Evolutionary conservation across 108 stramenopile genomes (phyloP).

Genomic region (Pseudonitzschia multiseries): DNA sequence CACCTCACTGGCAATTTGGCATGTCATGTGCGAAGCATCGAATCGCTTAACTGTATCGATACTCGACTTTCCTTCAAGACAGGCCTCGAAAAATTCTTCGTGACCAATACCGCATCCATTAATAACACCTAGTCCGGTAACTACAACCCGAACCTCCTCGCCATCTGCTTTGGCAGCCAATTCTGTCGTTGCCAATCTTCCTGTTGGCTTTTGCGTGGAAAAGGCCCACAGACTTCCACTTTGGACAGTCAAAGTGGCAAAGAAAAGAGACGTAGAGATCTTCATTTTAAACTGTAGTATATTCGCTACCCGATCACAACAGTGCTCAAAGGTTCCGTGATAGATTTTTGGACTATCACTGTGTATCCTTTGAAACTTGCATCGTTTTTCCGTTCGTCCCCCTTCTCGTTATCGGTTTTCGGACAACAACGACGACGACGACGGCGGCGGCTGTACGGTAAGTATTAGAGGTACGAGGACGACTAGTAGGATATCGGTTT

Average conservation of each 20-base stretch:
- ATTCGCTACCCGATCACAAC: not conserved
- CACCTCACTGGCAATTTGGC: slow-evolving; percentile 87
- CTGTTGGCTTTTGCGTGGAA: slow-evolving; percentile 1
- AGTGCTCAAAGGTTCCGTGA: not conserved
- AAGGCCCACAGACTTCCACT: not conserved
- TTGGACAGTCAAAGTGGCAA: not conserved
- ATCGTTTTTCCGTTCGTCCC: no score
- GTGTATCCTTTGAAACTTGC: no score
- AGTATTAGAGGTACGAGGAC: no score
- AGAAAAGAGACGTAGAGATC: not conserved
- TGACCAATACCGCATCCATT: slow-evolving; percentile 89
- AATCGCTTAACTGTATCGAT: slow-evolving; percentile 72
- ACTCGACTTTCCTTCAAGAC: slow-evolving; percentile 73
- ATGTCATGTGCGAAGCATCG: slow-evolving; percentile 83
- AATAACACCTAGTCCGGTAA: slow-evolving; percentile 93
- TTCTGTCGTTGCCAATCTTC: not conserved
- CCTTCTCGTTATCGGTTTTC: no score
- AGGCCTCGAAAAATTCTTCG: slow-evolving; percentile 78
- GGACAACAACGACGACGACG: no score
- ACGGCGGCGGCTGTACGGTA: no score
- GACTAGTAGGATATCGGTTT: no score
- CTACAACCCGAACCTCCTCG: slow-evolving; percentile 75
- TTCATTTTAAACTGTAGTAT: slow-evolving; percentile 1
- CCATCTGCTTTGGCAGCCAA: slow-evolving; percentile 18
- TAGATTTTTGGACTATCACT: no score